phyloP scores from a whole-genome alignment of 169 alveolate species.

The Ichthyophthirius multifiliis region DNA sequence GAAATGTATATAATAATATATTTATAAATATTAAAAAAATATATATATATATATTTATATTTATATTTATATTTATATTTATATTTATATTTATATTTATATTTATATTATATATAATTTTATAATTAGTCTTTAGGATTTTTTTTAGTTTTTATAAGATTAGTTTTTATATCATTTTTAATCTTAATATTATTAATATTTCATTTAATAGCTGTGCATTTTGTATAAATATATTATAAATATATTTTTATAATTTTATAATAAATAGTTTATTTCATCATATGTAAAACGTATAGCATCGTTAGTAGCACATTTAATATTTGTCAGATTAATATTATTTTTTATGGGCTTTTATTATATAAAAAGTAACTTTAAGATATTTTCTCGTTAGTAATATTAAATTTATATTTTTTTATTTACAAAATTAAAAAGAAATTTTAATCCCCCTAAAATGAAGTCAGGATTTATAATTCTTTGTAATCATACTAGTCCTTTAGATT shows the following conservation, averaged over 20 bases:
- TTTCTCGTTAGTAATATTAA: neutral
- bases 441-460: slow-evolving; percentile 5
- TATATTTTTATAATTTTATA: neutral
- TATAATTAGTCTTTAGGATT: neutral
- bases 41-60: neutral
- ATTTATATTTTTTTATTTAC: neutral
- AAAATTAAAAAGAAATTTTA: neutral
- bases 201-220: neutral
- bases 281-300: neutral
- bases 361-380: neutral
- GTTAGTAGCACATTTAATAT: neutral
- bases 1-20: neutral
- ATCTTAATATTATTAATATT: neutral
- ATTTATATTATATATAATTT: neutral
- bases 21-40: too few relatives aligned
- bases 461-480: neutral
- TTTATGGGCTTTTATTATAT: neutral
- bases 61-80: neutral
- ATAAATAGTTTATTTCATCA: neutral
- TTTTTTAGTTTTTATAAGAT: neutral
- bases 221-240: neutral
- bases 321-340: neutral
- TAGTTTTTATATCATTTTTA: neutral
- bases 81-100: neutral
- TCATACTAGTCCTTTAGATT: slow-evolving; percentile 13